These are phyloP conservation scores for Jacaranda copaia DNA, from an alignment of 257 asterid species.

Conservation along the genomic window DNA sequence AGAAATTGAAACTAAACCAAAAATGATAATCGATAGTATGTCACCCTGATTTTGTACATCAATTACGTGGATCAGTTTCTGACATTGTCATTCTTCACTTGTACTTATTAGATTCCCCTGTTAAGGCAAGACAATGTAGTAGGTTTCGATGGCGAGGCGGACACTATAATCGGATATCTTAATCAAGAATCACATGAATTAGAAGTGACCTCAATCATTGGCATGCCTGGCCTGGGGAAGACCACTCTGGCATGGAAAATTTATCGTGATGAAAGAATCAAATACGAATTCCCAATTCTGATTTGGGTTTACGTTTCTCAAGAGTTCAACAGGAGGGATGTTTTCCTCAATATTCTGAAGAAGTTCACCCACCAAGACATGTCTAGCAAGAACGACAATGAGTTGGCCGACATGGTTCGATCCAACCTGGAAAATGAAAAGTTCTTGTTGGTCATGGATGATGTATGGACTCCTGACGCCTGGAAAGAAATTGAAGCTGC, in stretches of 20 bases:
- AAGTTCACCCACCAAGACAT: conserved; percentile 26
- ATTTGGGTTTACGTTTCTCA: conserved; percentile 46
- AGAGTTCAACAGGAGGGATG: conserved; percentile 34
- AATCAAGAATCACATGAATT: conserved; percentile 33
- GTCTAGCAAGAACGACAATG: conserved; percentile 21
- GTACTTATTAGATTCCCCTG: conserved; percentile 18
- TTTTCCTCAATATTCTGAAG: conserved; percentile 36
- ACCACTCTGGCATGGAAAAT: conserved; percentile 36
- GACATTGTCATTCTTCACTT: neutral
- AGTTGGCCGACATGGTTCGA: conserved; percentile 29
- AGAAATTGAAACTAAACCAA: no score
- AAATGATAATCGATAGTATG: no score
- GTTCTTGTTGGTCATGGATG: conserved; percentile 54
- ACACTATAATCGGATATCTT: conserved; percentile 28
- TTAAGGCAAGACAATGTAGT: conserved; percentile 40
- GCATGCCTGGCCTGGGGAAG: conserved; percentile 46
- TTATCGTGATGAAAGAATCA: conserved; percentile 11
- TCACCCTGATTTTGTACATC: no score
- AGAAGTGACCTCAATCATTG: conserved; percentile 42
- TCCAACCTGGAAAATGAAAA: conserved; percentile 30
- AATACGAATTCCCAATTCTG: conserved; percentile 24
- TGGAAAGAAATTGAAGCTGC: conserved; percentile 43
- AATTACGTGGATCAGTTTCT: neutral
- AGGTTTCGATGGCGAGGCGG: conserved; percentile 40
- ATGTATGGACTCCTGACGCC: conserved; percentile 50